Base-by-base conservation (phyloP, 345 rosid genomes). In the Melaleuca quinquenervia region DNA sequence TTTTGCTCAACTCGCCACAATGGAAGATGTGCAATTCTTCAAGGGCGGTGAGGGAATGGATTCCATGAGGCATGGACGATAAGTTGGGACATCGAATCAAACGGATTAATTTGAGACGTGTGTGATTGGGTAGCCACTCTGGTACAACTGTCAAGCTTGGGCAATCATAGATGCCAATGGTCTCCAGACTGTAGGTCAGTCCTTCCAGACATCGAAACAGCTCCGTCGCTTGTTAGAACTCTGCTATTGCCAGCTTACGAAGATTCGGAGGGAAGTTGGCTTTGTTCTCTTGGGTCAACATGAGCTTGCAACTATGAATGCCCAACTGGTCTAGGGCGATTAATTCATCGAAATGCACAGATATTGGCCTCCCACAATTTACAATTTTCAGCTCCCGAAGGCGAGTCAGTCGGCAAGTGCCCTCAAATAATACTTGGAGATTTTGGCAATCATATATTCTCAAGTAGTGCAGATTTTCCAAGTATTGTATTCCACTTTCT, bases 91-190 rank as follows among this genome's bases (percentile, higher is more conserved):
- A 64, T 32, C 0, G 6, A 11, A 32, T 32, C 24, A 64, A 4
- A 22, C 0, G 0, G 15, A 64, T 32, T 64, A 15, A 8, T 18
- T 2, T 1, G 3, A 64, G 78, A 64, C 1, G 0, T 32, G 24
- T 64, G 18, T 64, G 0, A 64, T 32, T 64, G 78, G 24, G 24
- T 0, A 64, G 78, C 45, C 78, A 64, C 32, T 64, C 45, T 0
- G 78, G 78, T 32, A 64, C 0, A 64, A 6, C 3, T 0, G 78
- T 64, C 22, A 64, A 64, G 78, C 4, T 0, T 0, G 12, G 78
- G 78, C 78, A 64, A 6, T 64, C 78, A 64, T 0, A 5, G 24
- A 64, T 1, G 11, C 24, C 16, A 64, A 64, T 0, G 1, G 45
- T 32, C 32, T 64, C 5, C 45, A 64, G 16, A 64, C 45, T 64